Conservation (phyloP, 192 early-diverging fungal species). For the Umbelopsis isabellina region DNA sequence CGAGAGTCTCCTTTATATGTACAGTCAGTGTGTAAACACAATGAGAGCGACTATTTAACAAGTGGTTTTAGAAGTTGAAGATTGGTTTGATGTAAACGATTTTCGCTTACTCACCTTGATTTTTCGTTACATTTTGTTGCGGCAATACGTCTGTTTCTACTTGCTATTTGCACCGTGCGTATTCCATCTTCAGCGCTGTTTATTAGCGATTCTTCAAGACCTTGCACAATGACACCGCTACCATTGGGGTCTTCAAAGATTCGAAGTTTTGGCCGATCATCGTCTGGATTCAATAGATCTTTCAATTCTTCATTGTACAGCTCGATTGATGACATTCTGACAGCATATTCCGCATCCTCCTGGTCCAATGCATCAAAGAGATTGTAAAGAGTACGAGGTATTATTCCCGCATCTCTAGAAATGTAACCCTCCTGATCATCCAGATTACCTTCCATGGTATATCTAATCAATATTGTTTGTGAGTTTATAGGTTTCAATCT, state of each 20-base stretch:
- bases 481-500: background rate
- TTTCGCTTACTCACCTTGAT: conserved; percentile 58
- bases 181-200: conserved; percentile 77
- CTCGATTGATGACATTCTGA: conserved; percentile 87
- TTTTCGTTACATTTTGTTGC: conserved; percentile 89
- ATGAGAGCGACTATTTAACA: conserved; percentile 80
- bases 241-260: conserved; percentile 63
- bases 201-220: conserved; percentile 80
- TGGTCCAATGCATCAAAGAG: conserved; percentile 79
- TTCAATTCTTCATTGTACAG: conserved; percentile 95
- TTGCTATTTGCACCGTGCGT: conserved; percentile 68
- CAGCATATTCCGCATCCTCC: conserved; percentile 74
- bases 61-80: conserved; percentile 4
- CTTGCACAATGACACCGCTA: conserved; percentile 79
- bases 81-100: too few relatives aligned
- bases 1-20: conserved; percentile 80
- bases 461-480: conserved; percentile 31
- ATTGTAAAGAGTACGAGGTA: conserved; percentile 82
- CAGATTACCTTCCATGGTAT: conserved; percentile 95
- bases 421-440: conserved; percentile 47
- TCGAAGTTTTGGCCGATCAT: conserved; percentile 58
- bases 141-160: conserved; percentile 75
- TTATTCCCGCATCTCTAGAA: conserved; percentile 76
- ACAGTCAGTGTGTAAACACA: conserved; percentile 91
- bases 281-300: conserved; percentile 77